These are phyloP conservation scores for Nasturtium officinale DNA, from an alignment of 345 rosid genomes.

Conservation along the genomic window DNA sequence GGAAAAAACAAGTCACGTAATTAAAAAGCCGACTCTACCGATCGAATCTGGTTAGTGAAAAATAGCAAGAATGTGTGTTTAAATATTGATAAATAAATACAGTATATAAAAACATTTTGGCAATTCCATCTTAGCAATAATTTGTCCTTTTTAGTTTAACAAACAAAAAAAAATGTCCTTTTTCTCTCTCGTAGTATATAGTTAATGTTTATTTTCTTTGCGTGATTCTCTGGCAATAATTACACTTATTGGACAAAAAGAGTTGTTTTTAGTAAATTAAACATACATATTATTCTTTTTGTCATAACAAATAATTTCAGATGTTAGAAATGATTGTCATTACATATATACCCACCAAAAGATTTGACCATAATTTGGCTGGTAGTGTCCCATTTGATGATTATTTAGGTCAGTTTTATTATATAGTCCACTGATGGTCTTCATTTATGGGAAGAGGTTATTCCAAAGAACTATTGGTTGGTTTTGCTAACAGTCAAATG, in stretches of 20 bases:
- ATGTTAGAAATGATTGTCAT: slow-evolving; percentile 46
- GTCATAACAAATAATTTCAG: slow-evolving; percentile 39
- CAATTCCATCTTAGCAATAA: slow-evolving; percentile 26
- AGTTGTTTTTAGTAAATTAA: slow-evolving; percentile 21
- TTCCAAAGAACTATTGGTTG: slow-evolving; percentile 19
- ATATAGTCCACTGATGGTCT: slow-evolving; percentile 38
- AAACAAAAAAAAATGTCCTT: too few species aligned
- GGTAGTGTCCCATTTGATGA: slow-evolving; percentile 35
- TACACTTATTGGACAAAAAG: slow-evolving; percentile 31
- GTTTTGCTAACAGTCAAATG: slow-evolving; percentile 39
- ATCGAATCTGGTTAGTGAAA: slow-evolving; percentile 36
- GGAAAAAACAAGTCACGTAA: slow-evolving; percentile 34
- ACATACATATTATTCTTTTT: slow-evolving; percentile 24
- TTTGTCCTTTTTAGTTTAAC: slow-evolving; percentile 9
- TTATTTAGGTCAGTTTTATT: slow-evolving; percentile 29
- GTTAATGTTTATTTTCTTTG: slow-evolving; percentile 12
- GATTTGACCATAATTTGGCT: slow-evolving; percentile 42
- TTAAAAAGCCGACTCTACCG: slow-evolving; percentile 36
- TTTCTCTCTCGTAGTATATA: slow-evolving; percentile 20
- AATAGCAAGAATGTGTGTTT: slow-evolving; percentile 27
- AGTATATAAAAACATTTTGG: slow-evolving; percentile 1
- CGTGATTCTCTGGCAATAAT: slow-evolving; percentile 47
- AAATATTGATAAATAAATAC: background rate
- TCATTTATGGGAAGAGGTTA: background rate
- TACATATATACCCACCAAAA: slow-evolving; percentile 46